Evolutionary conservation across 257 asterid genomes (phyloP).

Genomic region (Rehmannia glutinosa): DNA sequence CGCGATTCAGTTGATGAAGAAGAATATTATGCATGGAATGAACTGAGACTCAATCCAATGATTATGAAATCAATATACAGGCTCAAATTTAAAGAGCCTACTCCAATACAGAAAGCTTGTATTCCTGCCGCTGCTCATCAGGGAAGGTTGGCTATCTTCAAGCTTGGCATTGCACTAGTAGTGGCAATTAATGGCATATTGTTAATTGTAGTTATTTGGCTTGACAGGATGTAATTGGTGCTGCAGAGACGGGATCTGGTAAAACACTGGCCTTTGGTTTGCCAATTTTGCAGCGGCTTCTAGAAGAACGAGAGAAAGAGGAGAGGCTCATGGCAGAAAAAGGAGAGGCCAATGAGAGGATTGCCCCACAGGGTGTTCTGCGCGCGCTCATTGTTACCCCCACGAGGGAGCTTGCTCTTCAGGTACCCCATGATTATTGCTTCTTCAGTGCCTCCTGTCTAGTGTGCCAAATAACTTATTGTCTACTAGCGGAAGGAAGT

Average conservation of each 20-base stretch:
- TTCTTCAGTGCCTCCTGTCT: background rate
- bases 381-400: conserved; percentile 95
- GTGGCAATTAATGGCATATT: conserved; percentile 11
- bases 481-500: background rate
- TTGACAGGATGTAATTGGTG: conserved; percentile 94
- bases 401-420: conserved; percentile 97
- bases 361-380: conserved; percentile 49
- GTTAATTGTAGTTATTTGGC: conserved; percentile 27
- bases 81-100: conserved; percentile 88
- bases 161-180: conserved; percentile 8
- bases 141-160: conserved; percentile 67
- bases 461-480: background rate
- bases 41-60: conserved; percentile 83
- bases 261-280: conserved; percentile 98
- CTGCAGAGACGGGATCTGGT: conserved; percentile 99
- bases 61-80: conserved; percentile 77
- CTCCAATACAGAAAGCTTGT: conserved; percentile 87
- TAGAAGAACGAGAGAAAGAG: conserved; percentile 79
- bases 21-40: conserved; percentile 83
- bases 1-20: conserved; percentile 58
- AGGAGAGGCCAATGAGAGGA: conserved; percentile 57
- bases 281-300: conserved; percentile 91
- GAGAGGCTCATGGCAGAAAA: conserved; percentile 44
- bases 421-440: conserved; percentile 42
- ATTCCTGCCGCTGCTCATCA: conserved; percentile 98